These are phyloP conservation scores for Amylocystis lapponica DNA, from an alignment of 768 basidiomycete species.

Conservation along the genomic window DNA sequence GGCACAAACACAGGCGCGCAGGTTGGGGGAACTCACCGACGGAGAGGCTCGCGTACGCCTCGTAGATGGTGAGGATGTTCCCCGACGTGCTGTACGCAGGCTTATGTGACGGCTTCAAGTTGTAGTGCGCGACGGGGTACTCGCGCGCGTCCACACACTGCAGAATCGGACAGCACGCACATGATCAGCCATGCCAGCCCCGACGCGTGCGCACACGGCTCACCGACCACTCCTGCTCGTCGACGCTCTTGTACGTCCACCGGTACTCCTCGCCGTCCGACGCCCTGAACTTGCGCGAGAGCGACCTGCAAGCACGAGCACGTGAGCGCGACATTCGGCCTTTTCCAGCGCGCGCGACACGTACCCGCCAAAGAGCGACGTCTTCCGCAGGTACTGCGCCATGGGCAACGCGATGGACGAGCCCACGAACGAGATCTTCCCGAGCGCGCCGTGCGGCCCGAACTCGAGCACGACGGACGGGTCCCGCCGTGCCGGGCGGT, in stretches of 20 bases:
- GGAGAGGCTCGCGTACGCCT: conserved; percentile 45
- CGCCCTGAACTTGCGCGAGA: conserved; percentile 61
- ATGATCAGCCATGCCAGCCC: background rate
- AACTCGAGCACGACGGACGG: conserved; percentile 61
- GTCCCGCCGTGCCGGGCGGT: conserved; percentile 45
- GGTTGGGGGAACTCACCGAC: conserved; percentile 37
- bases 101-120: conserved; percentile 49
- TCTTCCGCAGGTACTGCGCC: conserved; percentile 58
- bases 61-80: conserved; percentile 55
- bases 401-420: conserved; percentile 47
- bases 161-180: too few relatives aligned
- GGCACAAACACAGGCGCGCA: conserved; percentile 5
- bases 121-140: conserved; percentile 58
- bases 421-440: conserved; percentile 49
- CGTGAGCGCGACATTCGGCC: conserved; percentile 1
- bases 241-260: conserved; percentile 52
- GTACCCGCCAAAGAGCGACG: conserved; percentile 61
- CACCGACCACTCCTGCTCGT: conserved; percentile 73
- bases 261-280: conserved; percentile 67
- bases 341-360: conserved; percentile 15
- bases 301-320: conserved; percentile 39
- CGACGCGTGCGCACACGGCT: conserved; percentile 24
- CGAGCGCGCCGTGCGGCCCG: conserved; percentile 48
- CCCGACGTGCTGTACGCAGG: conserved; percentile 58
- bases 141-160: conserved; percentile 55